Evolutionary conservation across 495 filamentous ascomycete species (phyloP), one percentile per base, ranked within the genome.

Genomic region (Xylaria sp.): DNA sequence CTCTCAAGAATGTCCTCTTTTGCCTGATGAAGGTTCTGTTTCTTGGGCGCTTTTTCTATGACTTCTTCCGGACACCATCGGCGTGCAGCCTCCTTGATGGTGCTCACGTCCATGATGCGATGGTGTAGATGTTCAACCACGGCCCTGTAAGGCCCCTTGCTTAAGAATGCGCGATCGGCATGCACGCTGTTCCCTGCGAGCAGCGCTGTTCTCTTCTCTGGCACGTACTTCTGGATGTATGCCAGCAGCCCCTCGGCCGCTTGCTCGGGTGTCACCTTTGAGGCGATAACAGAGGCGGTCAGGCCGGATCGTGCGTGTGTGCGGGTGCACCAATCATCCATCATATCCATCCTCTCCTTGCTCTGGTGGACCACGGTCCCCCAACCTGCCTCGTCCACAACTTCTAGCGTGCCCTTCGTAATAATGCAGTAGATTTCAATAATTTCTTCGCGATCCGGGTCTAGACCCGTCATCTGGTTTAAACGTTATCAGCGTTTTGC

Each of bases 381-480:
- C 85, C 91, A 96, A 70, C 96, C 96, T 29, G 86, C 79, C 15
- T 88, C 81, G 55, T 98, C 94, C 15, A 97, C 81, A 35, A 97
- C 76, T 48, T 93, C 85, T 29, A 99, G 87, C 46, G 94, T 81
- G 53, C 87, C 85, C 74, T 95, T 89, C 9, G 97, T 99, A 77
- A 99, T 88, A 82, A 97, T 92, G 83, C 96, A 99, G 80, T 91
- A 96, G 40, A 99, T 92, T 77, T 97, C 93, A 73, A 99, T 88
- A 76, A 99, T 97, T 19, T 89, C 87, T 75, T 98, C 97, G 24
- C 80, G 88, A 37, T 91, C 88, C 2, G 89, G 83, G 78, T 97
- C 85, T 5, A 99, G 89, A 4, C 96, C 96, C 3, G 97, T 98
- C 96, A 99, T 99, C 94, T 97, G 41, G 70, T 59, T 66, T 76